Base-by-base conservation (phyloP, 345 rosid species). In the Ceriops tagal region DNA sequence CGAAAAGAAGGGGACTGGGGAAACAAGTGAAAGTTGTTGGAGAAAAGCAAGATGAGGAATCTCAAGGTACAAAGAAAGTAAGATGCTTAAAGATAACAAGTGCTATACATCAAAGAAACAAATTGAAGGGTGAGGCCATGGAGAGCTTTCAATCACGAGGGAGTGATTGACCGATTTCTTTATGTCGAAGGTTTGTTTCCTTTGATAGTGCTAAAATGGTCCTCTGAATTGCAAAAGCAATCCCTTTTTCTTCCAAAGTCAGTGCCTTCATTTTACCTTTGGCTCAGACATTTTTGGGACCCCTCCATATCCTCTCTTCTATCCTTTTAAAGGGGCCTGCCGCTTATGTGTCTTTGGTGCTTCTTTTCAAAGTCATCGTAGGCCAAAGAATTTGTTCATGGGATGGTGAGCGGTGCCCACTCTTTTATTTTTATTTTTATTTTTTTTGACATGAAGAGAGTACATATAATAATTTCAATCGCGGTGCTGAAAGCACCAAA, bases 181-280 rank as follows among this genome's bases (percentile, higher is more conserved):
- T 59, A 69, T 49, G 76, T 75, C 73, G 10, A 62, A 77, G 66
- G 63, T 76, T 70, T 73, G 74, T 79, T 65, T 68, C 72, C 62
- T 37, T 24, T 62, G 47, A 28, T 39, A 61, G 58, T 70, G 78
- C 71, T 68, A 19, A 46, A 32, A 58, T 62, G 74, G 78, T 74
- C 78, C 82, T 72, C 47, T 67, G 67, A 53, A 70, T 73, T 74
- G 24, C 77, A 64, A 79, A 81, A 81, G 85, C 71, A 69, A 34
- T 52, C 30, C 52, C 16, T 74, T 77, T 68, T 67, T 61, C 71
- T 81, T 75, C 77, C 57, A 53, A 26, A 53, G 71, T 53, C 78
- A 47, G 6, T 70, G 39, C 51, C 72, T 68, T 2, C 59, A 21
- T 24, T 55, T 75, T 58, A 61, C 58, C 81, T 72, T 77, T 77